Conservation (phyloP, 2,329 filamentous ascomycete species). For the Pseudogymnoascus sp. region DNA sequence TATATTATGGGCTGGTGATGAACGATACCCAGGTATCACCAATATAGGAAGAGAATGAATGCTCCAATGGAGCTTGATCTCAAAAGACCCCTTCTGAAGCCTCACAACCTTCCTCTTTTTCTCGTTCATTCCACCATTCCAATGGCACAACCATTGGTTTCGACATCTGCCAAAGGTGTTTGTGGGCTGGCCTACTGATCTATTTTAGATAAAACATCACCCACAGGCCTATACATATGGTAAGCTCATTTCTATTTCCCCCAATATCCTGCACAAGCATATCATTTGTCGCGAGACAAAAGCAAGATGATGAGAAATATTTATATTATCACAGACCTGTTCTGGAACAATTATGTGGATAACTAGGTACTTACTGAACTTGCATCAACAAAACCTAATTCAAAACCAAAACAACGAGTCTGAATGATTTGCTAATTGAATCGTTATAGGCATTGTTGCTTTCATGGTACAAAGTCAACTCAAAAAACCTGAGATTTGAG, state of each 20-base stretch:
- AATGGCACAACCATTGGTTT: not conserved
- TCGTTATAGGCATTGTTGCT: not conserved
- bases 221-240: not conserved
- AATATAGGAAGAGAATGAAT: slow-evolving; percentile 66
- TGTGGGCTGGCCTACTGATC: slow-evolving; percentile 6
- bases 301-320: slow-evolving; percentile 9
- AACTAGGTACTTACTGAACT: slow-evolving; percentile 10
- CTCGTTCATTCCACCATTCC: not conserved
- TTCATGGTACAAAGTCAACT: not conserved
- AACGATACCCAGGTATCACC: slow-evolving; percentile 42
- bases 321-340: slow-evolving; percentile 10
- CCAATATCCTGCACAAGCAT: not conserved
- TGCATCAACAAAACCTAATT: slow-evolving; percentile 7
- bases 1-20: slow-evolving; percentile 48
- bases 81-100: slow-evolving; percentile 54
- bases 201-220: not conserved
- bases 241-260: not conserved
- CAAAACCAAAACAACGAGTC: not conserved
- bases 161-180: not conserved
- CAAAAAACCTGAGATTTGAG: not conserved
- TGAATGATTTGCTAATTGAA: slow-evolving; percentile 7
- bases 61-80: slow-evolving; percentile 47
- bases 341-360: slow-evolving; percentile 10
- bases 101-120: slow-evolving; percentile 15
- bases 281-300: not conserved